Evolutionary conservation across 345 rosid genomes (phyloP).

Genomic region (Linum trigynum): DNA sequence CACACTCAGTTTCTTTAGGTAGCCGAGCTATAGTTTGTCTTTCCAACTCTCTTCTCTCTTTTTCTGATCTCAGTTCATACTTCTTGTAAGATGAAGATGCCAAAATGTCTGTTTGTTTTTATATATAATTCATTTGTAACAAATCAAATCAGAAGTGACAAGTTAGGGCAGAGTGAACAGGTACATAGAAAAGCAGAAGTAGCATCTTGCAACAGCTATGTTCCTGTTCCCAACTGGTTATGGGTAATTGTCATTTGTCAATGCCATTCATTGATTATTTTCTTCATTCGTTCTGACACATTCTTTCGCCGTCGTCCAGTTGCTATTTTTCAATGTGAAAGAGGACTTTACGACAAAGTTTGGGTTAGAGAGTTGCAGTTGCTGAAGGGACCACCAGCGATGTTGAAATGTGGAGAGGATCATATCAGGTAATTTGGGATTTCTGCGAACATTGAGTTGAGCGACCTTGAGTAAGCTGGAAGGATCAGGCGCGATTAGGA

Average conservation of each 20-base stretch:
- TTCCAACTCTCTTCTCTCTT: conserved; percentile 16
- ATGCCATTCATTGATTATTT: too few relatives aligned
- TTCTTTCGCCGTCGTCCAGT: not conserved
- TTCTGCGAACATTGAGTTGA: too few relatives aligned
- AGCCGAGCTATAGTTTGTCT: conserved; percentile 24
- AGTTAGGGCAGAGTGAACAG: too few relatives aligned
- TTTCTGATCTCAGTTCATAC: conserved; percentile 11
- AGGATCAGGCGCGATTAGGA: too few relatives aligned
- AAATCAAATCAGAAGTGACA: not conserved
- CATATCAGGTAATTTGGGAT: too few relatives aligned
- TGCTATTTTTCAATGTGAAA: not conserved
- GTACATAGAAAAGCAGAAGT: too few relatives aligned
- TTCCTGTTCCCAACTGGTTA: too few relatives aligned
- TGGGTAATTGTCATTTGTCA: too few relatives aligned
- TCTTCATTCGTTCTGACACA: not conserved
- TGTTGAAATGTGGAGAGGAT: not conserved
- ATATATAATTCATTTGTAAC: not conserved
- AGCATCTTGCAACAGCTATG: too few relatives aligned
- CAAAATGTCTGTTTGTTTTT: conserved; percentile 12
- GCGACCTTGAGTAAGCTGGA: too few relatives aligned
- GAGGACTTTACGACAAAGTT: not conserved
- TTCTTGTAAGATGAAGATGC: conserved; percentile 13
- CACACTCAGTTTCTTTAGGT: conserved; percentile 11
- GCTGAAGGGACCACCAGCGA: not conserved
- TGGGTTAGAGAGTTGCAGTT: not conserved